Percentiles rank a stretch among this genome's conserved stretches.
phyloP scores from a whole-genome alignment of 2,329 filamentous ascomycete genomes.

The Fragosphaeria purpurea region DNA sequence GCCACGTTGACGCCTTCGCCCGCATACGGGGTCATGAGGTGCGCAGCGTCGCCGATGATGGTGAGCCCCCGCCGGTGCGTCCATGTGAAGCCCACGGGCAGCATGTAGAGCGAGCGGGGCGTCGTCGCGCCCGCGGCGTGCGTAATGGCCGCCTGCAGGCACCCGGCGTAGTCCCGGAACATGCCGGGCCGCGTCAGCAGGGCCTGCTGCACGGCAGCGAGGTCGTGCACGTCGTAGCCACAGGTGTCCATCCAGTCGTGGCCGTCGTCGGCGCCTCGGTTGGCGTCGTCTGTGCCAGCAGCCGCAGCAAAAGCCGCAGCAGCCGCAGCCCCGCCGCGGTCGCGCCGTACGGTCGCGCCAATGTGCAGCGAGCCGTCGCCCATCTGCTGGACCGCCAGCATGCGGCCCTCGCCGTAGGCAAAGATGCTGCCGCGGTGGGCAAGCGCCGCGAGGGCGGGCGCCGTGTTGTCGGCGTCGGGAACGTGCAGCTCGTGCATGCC shows the following conservation, averaged over 20 bases:
- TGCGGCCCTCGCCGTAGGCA: conserved; percentile 29
- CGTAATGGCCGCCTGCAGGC: conserved; percentile 31
- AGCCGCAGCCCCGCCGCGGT: conserved; percentile 23
- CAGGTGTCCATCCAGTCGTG: conserved; percentile 30
- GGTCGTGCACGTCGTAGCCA: conserved; percentile 32
- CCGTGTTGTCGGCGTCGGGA: conserved; percentile 27
- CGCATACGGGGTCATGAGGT: conserved; percentile 48
- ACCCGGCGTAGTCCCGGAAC: conserved; percentile 31
- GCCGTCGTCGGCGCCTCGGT: conserved; percentile 12
- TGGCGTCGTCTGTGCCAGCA: no score
- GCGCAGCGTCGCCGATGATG: conserved; percentile 49
- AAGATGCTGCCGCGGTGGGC: conserved; percentile 40
- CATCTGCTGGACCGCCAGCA: conserved; percentile 33
- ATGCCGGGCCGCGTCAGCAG: conserved; percentile 23
- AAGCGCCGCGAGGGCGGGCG: conserved; percentile 31
- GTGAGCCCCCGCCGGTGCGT: conserved; percentile 37
- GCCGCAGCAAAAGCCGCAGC: no score
- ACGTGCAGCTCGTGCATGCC: conserved; percentile 32
- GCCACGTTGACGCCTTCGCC: conserved; percentile 51
- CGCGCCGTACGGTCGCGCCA: conserved; percentile 24
- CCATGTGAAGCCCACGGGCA: conserved; percentile 42
- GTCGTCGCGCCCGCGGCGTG: conserved; percentile 28
- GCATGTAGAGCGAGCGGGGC: conserved; percentile 38
- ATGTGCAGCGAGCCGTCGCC: conserved; percentile 36
- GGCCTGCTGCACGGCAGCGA: conserved; percentile 26